Evolutionary conservation across 495 filamentous ascomycete genomes (phyloP).

Genomic region (Penicillium coprophilum): DNA sequence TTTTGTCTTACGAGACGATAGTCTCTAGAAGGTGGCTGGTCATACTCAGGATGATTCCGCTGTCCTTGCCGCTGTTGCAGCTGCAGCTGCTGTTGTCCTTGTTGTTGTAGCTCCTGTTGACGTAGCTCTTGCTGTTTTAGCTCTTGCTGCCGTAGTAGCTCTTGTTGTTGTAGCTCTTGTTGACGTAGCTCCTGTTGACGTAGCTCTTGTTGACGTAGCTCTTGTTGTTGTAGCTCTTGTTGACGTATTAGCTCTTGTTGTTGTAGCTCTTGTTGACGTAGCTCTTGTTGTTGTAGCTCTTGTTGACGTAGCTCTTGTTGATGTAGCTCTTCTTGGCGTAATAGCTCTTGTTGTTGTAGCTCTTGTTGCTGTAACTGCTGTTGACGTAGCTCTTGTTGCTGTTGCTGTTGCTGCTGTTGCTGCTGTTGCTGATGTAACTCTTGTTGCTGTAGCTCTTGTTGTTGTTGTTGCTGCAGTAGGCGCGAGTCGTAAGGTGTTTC

Average conservation of each 20-base stretch:
- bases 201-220: slow-evolving; percentile 2
- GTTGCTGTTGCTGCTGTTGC: neutral
- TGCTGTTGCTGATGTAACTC: neutral
- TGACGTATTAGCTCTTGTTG: slow-evolving; percentile 15
- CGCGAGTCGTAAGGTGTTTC: slow-evolving; percentile 27
- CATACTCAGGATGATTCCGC: slow-evolving; percentile 33
- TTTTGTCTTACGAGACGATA: slow-evolving; percentile 30
- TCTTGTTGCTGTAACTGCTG: slow-evolving; percentile 8
- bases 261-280: neutral
- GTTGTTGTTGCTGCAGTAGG: slow-evolving; percentile 16
- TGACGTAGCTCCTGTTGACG: neutral
- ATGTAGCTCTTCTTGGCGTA: neutral
- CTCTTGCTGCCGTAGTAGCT: neutral
- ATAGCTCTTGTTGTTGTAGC: neutral
- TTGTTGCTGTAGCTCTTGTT: slow-evolving; percentile 6
- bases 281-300: slow-evolving; percentile 10
- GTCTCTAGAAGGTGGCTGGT: slow-evolving; percentile 28
- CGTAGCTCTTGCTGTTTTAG: slow-evolving; percentile 7
- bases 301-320: neutral
- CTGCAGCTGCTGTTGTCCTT: neutral
- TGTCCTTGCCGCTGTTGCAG: neutral
- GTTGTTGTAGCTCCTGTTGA: neutral
- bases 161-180: neutral
- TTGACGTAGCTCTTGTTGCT: neutral
- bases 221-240: neutral